These are phyloP conservation scores for Taiozyma sp. DNA, from an alignment of 1,139 yeast species.

Conservation along the genomic window DNA sequence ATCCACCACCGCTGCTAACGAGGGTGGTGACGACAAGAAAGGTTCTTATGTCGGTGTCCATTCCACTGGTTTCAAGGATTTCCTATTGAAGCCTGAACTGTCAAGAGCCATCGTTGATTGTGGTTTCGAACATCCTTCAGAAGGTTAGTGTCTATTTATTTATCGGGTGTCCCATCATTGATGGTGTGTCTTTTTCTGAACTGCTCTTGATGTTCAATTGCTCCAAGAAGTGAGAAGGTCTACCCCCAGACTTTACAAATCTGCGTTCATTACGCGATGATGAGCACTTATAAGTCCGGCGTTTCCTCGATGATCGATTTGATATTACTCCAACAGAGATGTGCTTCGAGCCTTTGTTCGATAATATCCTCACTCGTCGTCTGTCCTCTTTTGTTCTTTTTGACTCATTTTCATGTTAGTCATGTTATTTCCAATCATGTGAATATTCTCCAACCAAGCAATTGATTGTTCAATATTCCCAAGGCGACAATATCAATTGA, in stretches of 20 bases:
- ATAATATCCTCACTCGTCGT: background rate
- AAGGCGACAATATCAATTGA: background rate
- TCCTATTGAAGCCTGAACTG: slow-evolving; percentile 91
- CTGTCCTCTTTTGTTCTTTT: background rate
- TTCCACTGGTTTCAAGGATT: slow-evolving; percentile 98
- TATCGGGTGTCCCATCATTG: background rate
- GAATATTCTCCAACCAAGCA: background rate
- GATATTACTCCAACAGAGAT: background rate
- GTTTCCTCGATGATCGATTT: background rate
- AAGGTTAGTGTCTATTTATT: slow-evolving; percentile 58
- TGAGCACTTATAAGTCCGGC: background rate
- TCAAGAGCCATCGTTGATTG: slow-evolving; percentile 97
- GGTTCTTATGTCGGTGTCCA: slow-evolving; percentile 98
- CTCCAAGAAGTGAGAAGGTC: background rate
- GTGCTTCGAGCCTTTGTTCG: background rate
- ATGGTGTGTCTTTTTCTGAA: background rate
- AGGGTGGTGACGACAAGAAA: slow-evolving; percentile 72
- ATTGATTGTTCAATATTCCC: background rate
- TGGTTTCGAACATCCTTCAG: slow-evolving; percentile 99
- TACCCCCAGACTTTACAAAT: no score
- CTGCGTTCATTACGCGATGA: background rate
- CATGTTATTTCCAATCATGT: background rate
- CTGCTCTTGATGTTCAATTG: background rate
- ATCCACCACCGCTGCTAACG: slow-evolving; percentile 34
- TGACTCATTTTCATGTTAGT: background rate